Evolutionary conservation across 73 alveolate genomes (phyloP), one percentile per base, ranked within the genome.

Genomic region (Paramecium sexaurelia): DNA sequence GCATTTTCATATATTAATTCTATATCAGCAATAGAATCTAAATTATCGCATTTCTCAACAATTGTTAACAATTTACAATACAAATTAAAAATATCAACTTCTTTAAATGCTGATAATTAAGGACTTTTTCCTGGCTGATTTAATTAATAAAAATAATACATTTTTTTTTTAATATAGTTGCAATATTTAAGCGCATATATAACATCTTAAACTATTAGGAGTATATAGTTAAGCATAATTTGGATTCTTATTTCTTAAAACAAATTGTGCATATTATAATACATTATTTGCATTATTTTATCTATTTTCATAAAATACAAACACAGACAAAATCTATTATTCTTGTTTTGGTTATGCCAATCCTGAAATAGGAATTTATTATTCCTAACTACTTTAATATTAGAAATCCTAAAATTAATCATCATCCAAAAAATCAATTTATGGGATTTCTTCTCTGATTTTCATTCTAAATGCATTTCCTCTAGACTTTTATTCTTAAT

Each of bases 391-490:
- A 11, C 45, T 17, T 40, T 56, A 55, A 19, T 33, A 57, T 61
- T 33, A 20, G 9, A 32, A 37, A 17, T 35, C 61, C 13, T 86
- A 40, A 4, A 22, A n/a, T 45, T 56, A 22, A 24, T 86, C 61
- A 37, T 86, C 36, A 27, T 68, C 87, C 13, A 68, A 88, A 29
- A 69, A 68, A 71, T 88, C 94, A 11, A 88, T 57, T 20, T 75
- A 15, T 6, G 94, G 94, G 11, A 88, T 88, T 68, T 88, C 94
- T 22, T 88, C 94, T 69, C 94, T 88, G 1, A 88, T 57, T 22
- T 88, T 88, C 37, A 29, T 40, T 88, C 94, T 88, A 55, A 69
- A 88, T 55, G 91, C 94, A 45, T 69, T 88, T 33, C 94, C 89
- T 15, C 87, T 88, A 37, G 94, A 88, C 27, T 88, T 88, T 15